phyloP scores from a whole-genome alignment of 2,329 filamentous ascomycete genomes.

The Diaporthe nobilis region DNA sequence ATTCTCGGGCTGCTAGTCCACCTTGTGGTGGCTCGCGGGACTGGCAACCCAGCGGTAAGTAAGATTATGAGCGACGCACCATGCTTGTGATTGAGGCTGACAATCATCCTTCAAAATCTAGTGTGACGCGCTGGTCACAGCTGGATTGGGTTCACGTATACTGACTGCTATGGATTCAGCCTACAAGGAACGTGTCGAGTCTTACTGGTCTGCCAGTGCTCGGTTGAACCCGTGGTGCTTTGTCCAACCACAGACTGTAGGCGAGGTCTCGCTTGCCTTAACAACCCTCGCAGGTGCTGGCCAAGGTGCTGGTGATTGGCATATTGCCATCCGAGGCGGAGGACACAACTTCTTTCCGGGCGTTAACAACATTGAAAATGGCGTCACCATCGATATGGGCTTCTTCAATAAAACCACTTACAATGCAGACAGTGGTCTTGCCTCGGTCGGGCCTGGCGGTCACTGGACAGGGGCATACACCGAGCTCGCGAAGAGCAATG shows the following conservation, averaged over 20 bases:
- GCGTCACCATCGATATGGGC: slow-evolving; percentile 61
- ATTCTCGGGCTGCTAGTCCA: background rate
- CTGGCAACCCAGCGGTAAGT: slow-evolving; percentile 9
- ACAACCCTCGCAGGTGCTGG: slow-evolving; percentile 38
- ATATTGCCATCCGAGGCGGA: slow-evolving; percentile 64
- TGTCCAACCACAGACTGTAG: slow-evolving; percentile 44
- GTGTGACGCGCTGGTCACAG: slow-evolving; percentile 24
- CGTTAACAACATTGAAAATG: slow-evolving; percentile 58
- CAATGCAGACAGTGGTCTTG: slow-evolving; percentile 37
- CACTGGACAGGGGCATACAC: slow-evolving; percentile 16
- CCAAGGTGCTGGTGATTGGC: slow-evolving; percentile 47
- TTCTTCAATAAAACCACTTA: slow-evolving; percentile 43
- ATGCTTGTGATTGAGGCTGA: background rate
- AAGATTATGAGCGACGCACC: too few relatives aligned
- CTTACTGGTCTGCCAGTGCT: slow-evolving; percentile 43
- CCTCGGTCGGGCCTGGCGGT: slow-evolving; percentile 25
- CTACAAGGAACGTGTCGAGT: slow-evolving; percentile 38
- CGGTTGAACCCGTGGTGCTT: slow-evolving; percentile 48
- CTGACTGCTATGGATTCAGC: slow-evolving; percentile 1
- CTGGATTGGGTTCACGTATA: slow-evolving; percentile 4
- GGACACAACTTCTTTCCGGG: slow-evolving; percentile 61
- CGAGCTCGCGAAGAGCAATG: slow-evolving; percentile 9
- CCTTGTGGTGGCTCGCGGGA: background rate
- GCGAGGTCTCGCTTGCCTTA: slow-evolving; percentile 46
- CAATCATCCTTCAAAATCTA: background rate